Conservation (phyloP, 108 stramenopile genomes). For the Conticribra guillardii region DNA sequence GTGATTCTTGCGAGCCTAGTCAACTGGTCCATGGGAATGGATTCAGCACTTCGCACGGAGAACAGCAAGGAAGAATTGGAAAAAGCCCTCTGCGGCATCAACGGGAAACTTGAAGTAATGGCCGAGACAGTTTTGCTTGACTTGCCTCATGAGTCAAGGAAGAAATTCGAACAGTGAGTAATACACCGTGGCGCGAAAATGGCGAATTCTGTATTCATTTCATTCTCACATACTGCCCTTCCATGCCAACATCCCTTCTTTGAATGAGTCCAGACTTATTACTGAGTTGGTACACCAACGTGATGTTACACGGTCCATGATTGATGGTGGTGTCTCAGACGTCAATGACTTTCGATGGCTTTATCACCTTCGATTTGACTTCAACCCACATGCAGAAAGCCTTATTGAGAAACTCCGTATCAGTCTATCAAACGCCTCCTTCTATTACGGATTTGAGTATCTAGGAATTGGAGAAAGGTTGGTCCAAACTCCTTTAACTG, state of each 20-base stretch:
- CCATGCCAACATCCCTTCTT: not conserved
- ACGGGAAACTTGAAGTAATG: slow-evolving; percentile 88
- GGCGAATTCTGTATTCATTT: too few relatives aligned
- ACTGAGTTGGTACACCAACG: slow-evolving; percentile 98
- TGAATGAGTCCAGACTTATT: slow-evolving; percentile 61
- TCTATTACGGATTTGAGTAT: slow-evolving; percentile 98
- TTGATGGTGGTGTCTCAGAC: slow-evolving; percentile 68
- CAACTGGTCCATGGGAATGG: slow-evolving; percentile 91
- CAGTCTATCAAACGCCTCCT: slow-evolving; percentile 92
- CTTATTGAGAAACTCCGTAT: slow-evolving; percentile 82
- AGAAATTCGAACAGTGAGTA: slow-evolving; percentile 92
- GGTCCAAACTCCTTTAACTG: slow-evolving; percentile 98
- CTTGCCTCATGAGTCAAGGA: slow-evolving; percentile 82
- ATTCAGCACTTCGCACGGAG: slow-evolving; percentile 67
- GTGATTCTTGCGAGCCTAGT: slow-evolving; percentile 85
- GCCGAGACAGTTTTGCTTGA: slow-evolving; percentile 91
- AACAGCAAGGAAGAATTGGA: slow-evolving; percentile 55
- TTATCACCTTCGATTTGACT: slow-evolving; percentile 91
- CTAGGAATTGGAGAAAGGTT: slow-evolving; percentile 97
- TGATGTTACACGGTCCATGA: slow-evolving; percentile 90
- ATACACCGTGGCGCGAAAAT: too few relatives aligned
- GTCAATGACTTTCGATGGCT: slow-evolving; percentile 91
- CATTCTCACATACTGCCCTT: too few relatives aligned
- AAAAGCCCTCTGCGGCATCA: slow-evolving; percentile 51
- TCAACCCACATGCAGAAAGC: slow-evolving; percentile 75